Evolutionary conservation across 352 stramenopile species (phyloP).

Genomic region (Blastocystis sp.): DNA sequence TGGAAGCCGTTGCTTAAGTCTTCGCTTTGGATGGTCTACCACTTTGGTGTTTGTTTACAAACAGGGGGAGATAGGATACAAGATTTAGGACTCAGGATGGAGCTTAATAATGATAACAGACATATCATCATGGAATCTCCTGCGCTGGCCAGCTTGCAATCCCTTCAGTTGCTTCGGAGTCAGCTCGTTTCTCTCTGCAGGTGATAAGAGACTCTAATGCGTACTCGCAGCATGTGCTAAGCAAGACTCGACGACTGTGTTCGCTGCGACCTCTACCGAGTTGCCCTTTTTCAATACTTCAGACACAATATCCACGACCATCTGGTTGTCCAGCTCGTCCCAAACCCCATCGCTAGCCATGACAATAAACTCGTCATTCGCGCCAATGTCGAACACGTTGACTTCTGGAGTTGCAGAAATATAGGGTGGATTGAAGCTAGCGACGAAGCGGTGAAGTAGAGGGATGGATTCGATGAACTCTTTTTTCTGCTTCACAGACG

Average conservation of each 20-base stretch:
- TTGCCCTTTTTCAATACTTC: background rate
- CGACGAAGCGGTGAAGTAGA: conserved; percentile 59
- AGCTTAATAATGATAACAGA: conserved; percentile 16
- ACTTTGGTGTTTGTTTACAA: background rate
- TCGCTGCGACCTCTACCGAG: background rate
- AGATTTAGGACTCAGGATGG: background rate
- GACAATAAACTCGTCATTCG: conserved; percentile 62
- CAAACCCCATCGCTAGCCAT: conserved; percentile 64
- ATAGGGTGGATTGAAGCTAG: conserved; percentile 57
- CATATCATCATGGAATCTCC: conserved; percentile 38
- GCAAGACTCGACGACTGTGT: conserved; percentile 3
- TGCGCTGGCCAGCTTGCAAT: background rate
- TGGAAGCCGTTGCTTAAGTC: background rate
- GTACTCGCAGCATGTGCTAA: conserved; percentile 9
- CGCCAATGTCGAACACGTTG: conserved; percentile 6
- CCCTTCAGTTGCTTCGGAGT: conserved; percentile 24
- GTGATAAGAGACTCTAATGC: background rate
- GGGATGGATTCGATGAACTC: conserved; percentile 64
- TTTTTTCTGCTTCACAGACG: conserved; percentile 24
- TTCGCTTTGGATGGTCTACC: background rate
- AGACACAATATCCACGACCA: conserved; percentile 16
- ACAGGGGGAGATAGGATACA: background rate
- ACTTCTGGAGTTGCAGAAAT: conserved; percentile 5
- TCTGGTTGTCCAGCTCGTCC: conserved; percentile 63
- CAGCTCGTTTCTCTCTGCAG: conserved; percentile 23